These are phyloP conservation scores for Ceratobasidium sp. DNA, from an alignment of 1,284 basidiomycete genomes.

Conservation along the genomic window DNA sequence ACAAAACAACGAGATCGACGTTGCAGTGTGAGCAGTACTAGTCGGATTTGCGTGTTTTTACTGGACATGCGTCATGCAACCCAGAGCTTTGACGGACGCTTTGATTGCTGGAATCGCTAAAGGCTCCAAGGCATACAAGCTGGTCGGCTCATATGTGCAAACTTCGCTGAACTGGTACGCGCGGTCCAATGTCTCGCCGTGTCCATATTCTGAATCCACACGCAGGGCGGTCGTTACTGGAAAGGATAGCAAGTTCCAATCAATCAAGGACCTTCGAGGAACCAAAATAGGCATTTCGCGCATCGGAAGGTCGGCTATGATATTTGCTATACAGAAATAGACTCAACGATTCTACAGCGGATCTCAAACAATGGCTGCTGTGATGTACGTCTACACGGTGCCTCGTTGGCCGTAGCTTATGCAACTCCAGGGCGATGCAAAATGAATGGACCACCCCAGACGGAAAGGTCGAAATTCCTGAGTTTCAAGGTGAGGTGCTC, in stretches of 20 bases:
- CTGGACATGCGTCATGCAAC: no score
- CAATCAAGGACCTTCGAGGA: constrained; percentile 77
- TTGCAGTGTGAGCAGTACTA: constrained; percentile 74
- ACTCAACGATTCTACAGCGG: constrained; percentile 59
- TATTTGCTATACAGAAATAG: constrained; percentile 48
- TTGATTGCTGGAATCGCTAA: constrained; percentile 92
- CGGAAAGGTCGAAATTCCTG: constrained; percentile 49
- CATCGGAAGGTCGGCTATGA: constrained; percentile 69
- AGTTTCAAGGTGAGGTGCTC: constrained; percentile 71
- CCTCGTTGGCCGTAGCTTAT: background rate
- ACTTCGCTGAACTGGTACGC: constrained; percentile 84
- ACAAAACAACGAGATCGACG: constrained; percentile 83
- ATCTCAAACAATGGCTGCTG: constrained; percentile 92
- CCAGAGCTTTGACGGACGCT: constrained; percentile 89
- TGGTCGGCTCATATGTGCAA: constrained; percentile 91
- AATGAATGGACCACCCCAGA: constrained; percentile 68
- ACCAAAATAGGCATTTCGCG: constrained; percentile 90
- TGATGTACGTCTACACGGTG: constrained; percentile 72
- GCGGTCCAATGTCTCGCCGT: constrained; percentile 7
- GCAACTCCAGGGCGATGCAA: constrained; percentile 51
- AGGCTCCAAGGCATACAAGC: constrained; percentile 84
- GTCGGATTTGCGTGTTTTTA: background rate
- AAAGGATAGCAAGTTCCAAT: constrained; percentile 71
- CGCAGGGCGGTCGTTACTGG: constrained; percentile 91
- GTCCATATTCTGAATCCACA: background rate